These are phyloP conservation scores for Cnidoscolus chayamansa DNA, from an alignment of 441 rosid genomes.

Conservation along the genomic window DNA sequence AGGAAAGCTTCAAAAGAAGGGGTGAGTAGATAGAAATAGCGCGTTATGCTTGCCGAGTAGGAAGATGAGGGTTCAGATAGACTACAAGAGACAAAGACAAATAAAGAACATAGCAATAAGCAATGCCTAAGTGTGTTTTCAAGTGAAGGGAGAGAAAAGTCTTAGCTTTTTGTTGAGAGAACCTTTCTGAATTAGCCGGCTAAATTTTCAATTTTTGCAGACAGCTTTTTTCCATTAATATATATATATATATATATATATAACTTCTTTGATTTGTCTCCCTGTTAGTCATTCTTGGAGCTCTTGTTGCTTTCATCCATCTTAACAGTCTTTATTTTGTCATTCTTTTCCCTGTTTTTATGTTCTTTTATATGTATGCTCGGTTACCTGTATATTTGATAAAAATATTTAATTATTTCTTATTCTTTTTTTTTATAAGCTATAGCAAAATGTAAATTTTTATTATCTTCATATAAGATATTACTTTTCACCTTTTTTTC, in stretches of 20 bases:
- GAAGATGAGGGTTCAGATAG: not conserved
- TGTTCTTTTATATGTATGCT: not conserved
- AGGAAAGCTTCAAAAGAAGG: not conserved
- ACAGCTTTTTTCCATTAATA: not conserved
- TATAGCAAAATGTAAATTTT: too few species aligned
- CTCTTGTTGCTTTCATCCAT: constrained; percentile 33
- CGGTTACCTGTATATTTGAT: too few species aligned
- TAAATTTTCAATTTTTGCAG: constrained; percentile 10
- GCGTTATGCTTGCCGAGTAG: constrained; percentile 17
- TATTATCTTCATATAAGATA: too few species aligned
- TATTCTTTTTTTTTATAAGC: too few species aligned
- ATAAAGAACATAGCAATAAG: constrained; percentile 28
- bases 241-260: not conserved
- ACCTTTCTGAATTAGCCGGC: constrained; percentile 41
- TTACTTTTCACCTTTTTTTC: not conserved
- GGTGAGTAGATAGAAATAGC: constrained; percentile 4
- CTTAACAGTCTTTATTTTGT: constrained; percentile 25
- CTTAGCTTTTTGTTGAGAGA: constrained; percentile 29
- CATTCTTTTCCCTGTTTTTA: not conserved
- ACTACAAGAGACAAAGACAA: constrained; percentile 28
- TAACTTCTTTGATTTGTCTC: constrained; percentile 17
- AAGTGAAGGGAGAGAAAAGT: constrained; percentile 34
- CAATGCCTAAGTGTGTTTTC: constrained; percentile 20
- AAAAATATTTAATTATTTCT: too few species aligned
- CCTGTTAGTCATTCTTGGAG: constrained; percentile 1